Percentiles rank a stretch among this genome's conserved stretches.
phyloP scores from a whole-genome alignment of 2,329 filamentous ascomycete species.

The Aspergillus sp. region DNA sequence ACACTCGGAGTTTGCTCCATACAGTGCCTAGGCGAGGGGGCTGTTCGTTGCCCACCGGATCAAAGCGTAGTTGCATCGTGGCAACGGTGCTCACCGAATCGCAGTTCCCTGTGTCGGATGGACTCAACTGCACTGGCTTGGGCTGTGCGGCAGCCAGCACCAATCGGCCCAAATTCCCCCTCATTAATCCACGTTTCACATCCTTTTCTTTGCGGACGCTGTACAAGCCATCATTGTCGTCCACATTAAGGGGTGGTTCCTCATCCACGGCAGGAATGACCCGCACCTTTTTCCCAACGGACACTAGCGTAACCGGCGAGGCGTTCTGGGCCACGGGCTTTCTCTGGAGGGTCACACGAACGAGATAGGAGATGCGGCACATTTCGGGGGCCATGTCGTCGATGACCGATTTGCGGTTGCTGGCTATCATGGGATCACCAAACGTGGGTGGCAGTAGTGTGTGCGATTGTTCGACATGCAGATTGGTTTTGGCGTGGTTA shows the following conservation, averaged over 20 bases:
- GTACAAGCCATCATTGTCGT: constrained; percentile 52
- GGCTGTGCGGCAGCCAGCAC: constrained; percentile 61
- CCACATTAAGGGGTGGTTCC: constrained; percentile 58
- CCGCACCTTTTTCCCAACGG: constrained; percentile 58
- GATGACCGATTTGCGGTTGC: constrained; percentile 51
- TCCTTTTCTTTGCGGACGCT: constrained; percentile 59
- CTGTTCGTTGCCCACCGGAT: constrained; percentile 53
- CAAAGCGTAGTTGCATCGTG: constrained; percentile 61
- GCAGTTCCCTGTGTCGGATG: constrained; percentile 37
- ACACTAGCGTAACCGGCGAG: constrained; percentile 47
- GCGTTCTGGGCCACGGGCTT: constrained; percentile 9
- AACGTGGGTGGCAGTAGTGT: constrained; percentile 62
- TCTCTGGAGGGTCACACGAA: constrained; percentile 49
- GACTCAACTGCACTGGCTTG: constrained; percentile 54
- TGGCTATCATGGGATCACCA: constrained; percentile 58
- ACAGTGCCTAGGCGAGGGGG: constrained; percentile 58
- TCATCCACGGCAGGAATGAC: constrained; percentile 62
- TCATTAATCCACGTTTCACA: constrained; percentile 62
- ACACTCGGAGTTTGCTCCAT: constrained; percentile 57
- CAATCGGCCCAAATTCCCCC: constrained; percentile 59
- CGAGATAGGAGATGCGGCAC: constrained; percentile 60
- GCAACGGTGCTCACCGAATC: constrained; percentile 55
- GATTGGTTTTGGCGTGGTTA: constrained; percentile 53
- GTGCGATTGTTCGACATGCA: constrained; percentile 57
- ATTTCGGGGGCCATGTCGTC: constrained; percentile 67